Percentiles rank a stretch among this genome's conserved stretches.
phyloP scores from a whole-genome alignment of 83 land plant genomes.

The Picea abies region DNA sequence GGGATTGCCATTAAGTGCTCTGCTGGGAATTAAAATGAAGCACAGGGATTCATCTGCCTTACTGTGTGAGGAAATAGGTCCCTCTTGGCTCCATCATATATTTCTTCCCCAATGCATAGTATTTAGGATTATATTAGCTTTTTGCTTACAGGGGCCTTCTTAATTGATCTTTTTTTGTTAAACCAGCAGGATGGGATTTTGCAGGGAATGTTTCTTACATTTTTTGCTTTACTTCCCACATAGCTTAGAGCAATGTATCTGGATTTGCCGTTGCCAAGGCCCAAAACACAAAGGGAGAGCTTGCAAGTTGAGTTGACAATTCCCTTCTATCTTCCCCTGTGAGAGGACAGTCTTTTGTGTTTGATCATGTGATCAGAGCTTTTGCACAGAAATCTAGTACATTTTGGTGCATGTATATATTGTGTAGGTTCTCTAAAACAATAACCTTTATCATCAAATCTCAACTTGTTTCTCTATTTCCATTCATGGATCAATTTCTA shows the following conservation, averaged over 20 bases:
- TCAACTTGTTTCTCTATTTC: neutral
- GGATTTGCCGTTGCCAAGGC: neutral
- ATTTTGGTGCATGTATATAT: too few relatives aligned
- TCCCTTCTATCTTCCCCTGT: slow-evolving; percentile 2
- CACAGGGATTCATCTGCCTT: neutral
- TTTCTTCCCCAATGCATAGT: neutral
- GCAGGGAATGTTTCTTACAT: neutral
- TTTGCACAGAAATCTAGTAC: too few relatives aligned
- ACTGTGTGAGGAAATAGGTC: neutral
- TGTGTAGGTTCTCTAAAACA: neutral
- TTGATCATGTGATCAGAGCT: too few relatives aligned
- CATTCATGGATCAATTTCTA: neutral
- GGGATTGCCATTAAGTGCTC: neutral
- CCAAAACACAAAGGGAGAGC: neutral
- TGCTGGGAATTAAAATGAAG: neutral
- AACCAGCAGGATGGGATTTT: neutral
- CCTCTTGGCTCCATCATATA: neutral
- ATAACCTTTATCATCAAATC: neutral
- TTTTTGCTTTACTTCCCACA: too few relatives aligned
- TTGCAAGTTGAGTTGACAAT: neutral
- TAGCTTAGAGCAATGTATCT: too few relatives aligned
- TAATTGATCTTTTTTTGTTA: neutral
- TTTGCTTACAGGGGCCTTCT: neutral
- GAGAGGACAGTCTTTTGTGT: too few relatives aligned
- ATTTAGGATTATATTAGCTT: neutral